Conservation (phyloP, 805 yeast species). For the Wickerhamiella sergipiensis region DNA sequence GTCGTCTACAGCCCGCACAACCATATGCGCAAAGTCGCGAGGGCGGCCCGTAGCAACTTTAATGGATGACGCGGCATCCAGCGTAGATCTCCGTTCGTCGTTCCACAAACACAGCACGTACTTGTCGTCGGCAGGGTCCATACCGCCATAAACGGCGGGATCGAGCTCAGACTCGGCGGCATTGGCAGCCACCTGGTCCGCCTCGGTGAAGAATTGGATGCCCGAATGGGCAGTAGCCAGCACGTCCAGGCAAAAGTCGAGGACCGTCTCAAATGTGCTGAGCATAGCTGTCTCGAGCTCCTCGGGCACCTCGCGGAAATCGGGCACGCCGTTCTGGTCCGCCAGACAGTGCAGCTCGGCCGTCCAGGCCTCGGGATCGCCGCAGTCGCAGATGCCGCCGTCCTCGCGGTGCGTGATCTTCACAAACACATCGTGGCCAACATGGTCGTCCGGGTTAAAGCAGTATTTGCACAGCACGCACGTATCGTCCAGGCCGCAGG, state of each 20-base stretch:
- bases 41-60: conserved; percentile 50
- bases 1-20: conserved; percentile 45
- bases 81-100: conserved; percentile 62
- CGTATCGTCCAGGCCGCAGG: conserved; percentile 66
- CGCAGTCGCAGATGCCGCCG: conserved; percentile 82
- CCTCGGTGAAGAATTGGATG: conserved; percentile 16
- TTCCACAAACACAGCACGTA: conserved; percentile 56
- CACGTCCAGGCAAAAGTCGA: conserved; percentile 25
- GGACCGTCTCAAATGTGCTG: conserved; percentile 15
- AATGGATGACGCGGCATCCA: conserved; percentile 59
- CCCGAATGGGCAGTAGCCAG: conserved; percentile 16
- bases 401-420: conserved; percentile 44
- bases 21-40: conserved; percentile 55
- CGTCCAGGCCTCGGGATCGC: conserved; percentile 77
- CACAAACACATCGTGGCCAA: conserved; percentile 56
- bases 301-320: conserved; percentile 28
- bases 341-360: conserved; percentile 37
- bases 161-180: conserved; percentile 26
- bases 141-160: conserved; percentile 34
- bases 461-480: conserved; percentile 75
- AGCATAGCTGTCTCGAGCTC: conserved; percentile 40
- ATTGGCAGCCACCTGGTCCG: conserved; percentile 21
- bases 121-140: conserved; percentile 33
- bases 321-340: conserved; percentile 18
- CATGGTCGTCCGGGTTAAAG: conserved; percentile 53